Conservation (phyloP, 2,329 filamentous ascomycete genomes). For the Colletotrichum echinochloae region DNA sequence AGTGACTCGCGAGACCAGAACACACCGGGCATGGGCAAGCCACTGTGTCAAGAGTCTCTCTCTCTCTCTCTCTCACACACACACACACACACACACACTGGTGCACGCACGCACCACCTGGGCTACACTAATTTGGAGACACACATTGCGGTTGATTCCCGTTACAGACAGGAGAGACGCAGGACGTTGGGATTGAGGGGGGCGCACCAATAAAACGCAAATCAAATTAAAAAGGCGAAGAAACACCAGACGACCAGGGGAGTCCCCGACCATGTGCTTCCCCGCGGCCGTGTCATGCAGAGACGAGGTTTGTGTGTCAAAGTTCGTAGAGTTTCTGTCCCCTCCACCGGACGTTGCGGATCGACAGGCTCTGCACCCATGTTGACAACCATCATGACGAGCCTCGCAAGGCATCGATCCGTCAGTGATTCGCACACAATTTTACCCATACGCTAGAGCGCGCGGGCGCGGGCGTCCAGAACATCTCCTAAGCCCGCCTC, state of each 20-base stretch:
- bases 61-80: too few relatives aligned
- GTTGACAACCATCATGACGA: not conserved
- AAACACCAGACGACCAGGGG: conserved; percentile 38
- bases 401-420: conserved; percentile 25
- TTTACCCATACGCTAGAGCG: not conserved
- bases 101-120: not conserved
- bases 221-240: not conserved
- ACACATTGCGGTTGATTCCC: conserved; percentile 29
- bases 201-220: not conserved
- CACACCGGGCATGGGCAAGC: conserved; percentile 18
- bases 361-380: conserved; percentile 3
- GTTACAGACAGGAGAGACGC: conserved; percentile 29
- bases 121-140: conserved; percentile 26
- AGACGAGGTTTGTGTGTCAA: conserved; percentile 35
- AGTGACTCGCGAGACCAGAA: conserved; percentile 1
- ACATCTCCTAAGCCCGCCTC: conserved; percentile 11
- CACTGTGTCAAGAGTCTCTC: conserved; percentile 7
- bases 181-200: conserved; percentile 36
- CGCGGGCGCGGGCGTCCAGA: not conserved
- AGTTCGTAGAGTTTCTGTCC: conserved; percentile 24
- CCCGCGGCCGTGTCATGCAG: conserved; percentile 30
- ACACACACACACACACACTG: too few relatives aligned
- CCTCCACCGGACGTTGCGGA: conserved; percentile 4
- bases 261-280: conserved; percentile 20
- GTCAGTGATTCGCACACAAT: conserved; percentile 21